Evolutionary conservation across 2,329 filamentous ascomycete species (phyloP).

Genomic region (Mariannaea sp.): DNA sequence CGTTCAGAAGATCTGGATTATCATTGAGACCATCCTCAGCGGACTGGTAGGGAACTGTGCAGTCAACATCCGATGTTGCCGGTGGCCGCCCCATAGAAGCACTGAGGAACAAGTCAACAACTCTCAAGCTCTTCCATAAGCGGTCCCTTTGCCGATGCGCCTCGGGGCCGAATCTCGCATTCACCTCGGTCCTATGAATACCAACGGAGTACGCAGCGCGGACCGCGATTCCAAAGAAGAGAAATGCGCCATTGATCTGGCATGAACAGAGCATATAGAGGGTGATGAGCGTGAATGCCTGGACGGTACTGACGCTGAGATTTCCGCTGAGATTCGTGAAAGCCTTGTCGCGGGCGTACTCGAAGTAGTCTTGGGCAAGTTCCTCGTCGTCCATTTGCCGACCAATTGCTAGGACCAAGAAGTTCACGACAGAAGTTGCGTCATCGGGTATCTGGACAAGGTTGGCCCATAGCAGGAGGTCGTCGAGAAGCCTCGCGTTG

Average conservation of each 20-base stretch:
- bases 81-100: conserved; percentile 60
- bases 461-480: conserved; percentile 50
- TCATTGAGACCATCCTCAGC: conserved; percentile 46
- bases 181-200: conserved; percentile 59
- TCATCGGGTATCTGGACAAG: conserved; percentile 43
- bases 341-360: conserved; percentile 53
- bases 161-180: conserved; percentile 54
- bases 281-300: conserved; percentile 56
- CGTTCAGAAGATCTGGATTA: conserved; percentile 52
- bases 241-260: conserved; percentile 59
- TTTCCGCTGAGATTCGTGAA: conserved; percentile 52
- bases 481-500: conserved; percentile 44
- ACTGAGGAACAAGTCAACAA: conserved; percentile 58
- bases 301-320: conserved; percentile 54
- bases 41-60: conserved; percentile 54
- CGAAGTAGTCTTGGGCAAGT: conserved; percentile 52
- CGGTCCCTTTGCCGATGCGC: conserved; percentile 52
- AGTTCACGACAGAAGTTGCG: conserved; percentile 50
- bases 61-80: conserved; percentile 58
- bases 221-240: conserved; percentile 59
- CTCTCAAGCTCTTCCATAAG: conserved; percentile 58
- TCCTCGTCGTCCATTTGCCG: conserved; percentile 49
- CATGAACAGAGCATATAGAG: conserved; percentile 60
- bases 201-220: conserved; percentile 59
- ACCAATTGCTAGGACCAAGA: conserved; percentile 57